phyloP scores from a whole-genome alignment of 2,329 filamentous ascomycete genomes.

The Xylaria sp. region DNA sequence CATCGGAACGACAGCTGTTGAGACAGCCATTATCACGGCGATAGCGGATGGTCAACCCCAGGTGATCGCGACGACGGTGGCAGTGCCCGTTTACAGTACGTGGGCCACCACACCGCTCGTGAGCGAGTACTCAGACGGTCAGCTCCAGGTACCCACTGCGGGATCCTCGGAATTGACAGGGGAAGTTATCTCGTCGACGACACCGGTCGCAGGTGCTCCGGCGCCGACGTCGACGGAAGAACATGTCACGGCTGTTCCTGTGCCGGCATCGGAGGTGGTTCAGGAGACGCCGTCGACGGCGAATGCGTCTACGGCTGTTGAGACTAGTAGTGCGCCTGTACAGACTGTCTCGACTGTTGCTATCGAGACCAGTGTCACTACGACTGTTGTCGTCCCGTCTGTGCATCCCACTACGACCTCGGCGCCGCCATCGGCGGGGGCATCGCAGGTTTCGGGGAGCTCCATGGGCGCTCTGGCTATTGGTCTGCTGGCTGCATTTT shows the following conservation, averaged over 20 bases:
- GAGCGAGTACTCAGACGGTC: conserved; percentile 39
- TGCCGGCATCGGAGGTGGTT: conserved; percentile 21
- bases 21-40: conserved; percentile 46
- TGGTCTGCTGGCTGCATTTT: conserved; percentile 32
- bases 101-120: conserved; percentile 5
- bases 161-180: conserved; percentile 18
- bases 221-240: conserved; percentile 17
- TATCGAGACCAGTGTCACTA: conserved; percentile 14
- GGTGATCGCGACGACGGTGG: conserved; percentile 40
- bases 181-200: conserved; percentile 13
- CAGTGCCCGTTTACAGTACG: conserved; percentile 39
- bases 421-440: conserved; percentile 29
- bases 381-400: conserved; percentile 13
- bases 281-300: conserved; percentile 20
- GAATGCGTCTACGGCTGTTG: conserved; percentile 6
- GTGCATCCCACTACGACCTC: conserved; percentile 24
- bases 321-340: conserved; percentile 14
- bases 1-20: conserved; percentile 42
- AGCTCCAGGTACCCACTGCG: conserved; percentile 41
- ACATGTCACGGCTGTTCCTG: conserved; percentile 20
- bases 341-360: conserved; percentile 14
- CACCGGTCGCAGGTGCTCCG: conserved; percentile 5
- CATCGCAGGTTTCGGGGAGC: conserved; percentile 29
- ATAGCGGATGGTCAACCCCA: conserved; percentile 47
- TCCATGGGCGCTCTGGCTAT: conserved; percentile 34